phyloP scores from a whole-genome alignment of 805 yeast species.

The Saccharomycopsis oosterbeekiorum region DNA sequence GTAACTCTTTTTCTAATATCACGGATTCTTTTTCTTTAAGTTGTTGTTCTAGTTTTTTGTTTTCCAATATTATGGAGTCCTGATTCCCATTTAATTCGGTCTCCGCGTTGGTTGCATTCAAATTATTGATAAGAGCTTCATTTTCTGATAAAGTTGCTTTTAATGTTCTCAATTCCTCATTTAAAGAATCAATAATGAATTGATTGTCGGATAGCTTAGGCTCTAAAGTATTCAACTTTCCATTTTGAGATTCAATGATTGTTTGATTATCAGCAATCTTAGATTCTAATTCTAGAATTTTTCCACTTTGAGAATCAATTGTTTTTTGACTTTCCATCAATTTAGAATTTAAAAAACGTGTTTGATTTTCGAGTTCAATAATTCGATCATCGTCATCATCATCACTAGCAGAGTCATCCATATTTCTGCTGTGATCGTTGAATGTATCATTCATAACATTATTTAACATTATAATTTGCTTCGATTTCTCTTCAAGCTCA shows the following conservation, averaged over 20 bases:
- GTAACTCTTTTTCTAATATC: background rate
- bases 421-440: background rate
- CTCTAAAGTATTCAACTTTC: conserved; percentile 31
- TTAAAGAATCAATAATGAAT: background rate
- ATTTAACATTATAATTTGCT: background rate
- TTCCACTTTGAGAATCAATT: background rate
- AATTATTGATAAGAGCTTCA: background rate
- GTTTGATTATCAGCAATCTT: conserved; percentile 18
- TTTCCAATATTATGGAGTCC: background rate
- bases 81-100: background rate
- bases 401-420: background rate
- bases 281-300: background rate
- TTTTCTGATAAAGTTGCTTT: background rate
- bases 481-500: background rate
- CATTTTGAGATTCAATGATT: conserved; percentile 37
- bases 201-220: background rate
- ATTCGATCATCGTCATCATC: background rate
- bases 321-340: background rate
- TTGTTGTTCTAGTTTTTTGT: background rate
- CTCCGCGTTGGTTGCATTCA: background rate
- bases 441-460: background rate
- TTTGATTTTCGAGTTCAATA: background rate
- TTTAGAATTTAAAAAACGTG: background rate
- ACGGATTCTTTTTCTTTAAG: background rate
- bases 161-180: background rate